Base-by-base conservation (phyloP, 805 yeast species). In the Yarrowia yakushimensis region DNA sequence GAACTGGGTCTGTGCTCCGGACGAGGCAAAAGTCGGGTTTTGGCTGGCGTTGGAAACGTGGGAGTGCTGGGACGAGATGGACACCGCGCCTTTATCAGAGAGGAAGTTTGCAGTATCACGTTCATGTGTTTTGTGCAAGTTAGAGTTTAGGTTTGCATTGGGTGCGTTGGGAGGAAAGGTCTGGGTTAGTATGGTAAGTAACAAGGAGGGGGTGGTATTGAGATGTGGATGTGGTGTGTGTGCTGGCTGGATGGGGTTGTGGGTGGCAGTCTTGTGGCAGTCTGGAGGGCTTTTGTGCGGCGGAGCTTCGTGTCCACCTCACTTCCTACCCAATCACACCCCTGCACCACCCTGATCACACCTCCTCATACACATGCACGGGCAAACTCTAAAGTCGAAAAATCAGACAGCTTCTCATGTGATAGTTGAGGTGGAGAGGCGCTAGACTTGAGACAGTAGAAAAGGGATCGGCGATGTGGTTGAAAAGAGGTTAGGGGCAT, bases 81-180 rank as follows among this genome's bases (percentile, higher is more conserved):
- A 30, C 33, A 27, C 50, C 6, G 45, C 33, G 61, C 48, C 48
- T 55, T 55, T 55, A 55, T 55, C 61, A 55, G 61, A 39, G 48
- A 48, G 39, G 46, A 30, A 28, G 48, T 39, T 39, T 55, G 37
- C 48, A 55, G 48, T 55, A 55, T 55, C 61, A 55, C 61, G 48
- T 55, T 55, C 61, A 55, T 55, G 61, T 39, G 45, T 52, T 52
- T 52, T 52, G 60, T 52, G 60, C 60, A 41, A 28, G 6, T 28
- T 39, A 39, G 37, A 22, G 61, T 55, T 55, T 55, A 41, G 48
- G 61, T 55, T 55, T 55, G 61, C 22, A 20, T 55, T 55, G 46
- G 61, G 36, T 37, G 46, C 43, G 59, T 52, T 52, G 59, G 59
- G 59, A 52, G 59, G 59, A 36, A 34, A 52, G 59, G 59, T 52